These are phyloP conservation scores for Endoconidiophora polonica DNA, from an alignment of 2,329 filamentous ascomycete genomes.

Conservation along the genomic window DNA sequence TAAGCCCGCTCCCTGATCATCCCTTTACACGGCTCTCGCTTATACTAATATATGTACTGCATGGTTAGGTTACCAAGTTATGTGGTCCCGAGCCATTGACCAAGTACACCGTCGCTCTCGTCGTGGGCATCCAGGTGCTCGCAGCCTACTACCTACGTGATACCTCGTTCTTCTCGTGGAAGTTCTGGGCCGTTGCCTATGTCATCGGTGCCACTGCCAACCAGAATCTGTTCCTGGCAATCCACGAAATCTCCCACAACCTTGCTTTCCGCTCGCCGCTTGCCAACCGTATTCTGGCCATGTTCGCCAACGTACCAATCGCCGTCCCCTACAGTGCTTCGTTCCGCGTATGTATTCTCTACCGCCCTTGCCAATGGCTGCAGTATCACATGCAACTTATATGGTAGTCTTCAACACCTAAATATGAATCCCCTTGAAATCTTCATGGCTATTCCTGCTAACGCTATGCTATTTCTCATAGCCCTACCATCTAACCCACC, in stretches of 20 bases:
- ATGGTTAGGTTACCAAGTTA: conserved; percentile 69
- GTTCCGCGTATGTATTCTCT: conserved; percentile 51
- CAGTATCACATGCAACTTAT: too few relatives aligned
- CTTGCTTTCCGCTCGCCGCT: conserved; percentile 70
- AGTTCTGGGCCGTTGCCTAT: conserved; percentile 77
- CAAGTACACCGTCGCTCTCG: conserved; percentile 74
- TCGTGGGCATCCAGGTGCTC: conserved; percentile 66
- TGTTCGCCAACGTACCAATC: conserved; percentile 91
- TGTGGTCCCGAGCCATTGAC: conserved; percentile 92
- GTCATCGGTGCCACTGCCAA: conserved; percentile 87
- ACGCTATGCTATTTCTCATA: conserved; percentile 19
- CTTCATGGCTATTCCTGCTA: conserved; percentile 14
- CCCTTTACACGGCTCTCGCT: not conserved
- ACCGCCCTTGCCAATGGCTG: too few relatives aligned
- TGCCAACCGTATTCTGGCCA: conserved; percentile 72
- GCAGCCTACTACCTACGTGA: conserved; percentile 64
- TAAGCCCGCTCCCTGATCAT: not conserved
- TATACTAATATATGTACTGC: not conserved
- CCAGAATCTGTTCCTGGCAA: conserved; percentile 95
- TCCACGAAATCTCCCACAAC: conserved; percentile 98
- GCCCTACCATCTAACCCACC: conserved; percentile 96
- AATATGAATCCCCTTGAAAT: not conserved
- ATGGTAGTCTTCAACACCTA: not conserved
- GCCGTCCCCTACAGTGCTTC: conserved; percentile 91
- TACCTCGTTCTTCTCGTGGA: conserved; percentile 64